A percentile compares a stretch with the other conserved stretches of the same genome.
Evolutionary conservation across 331 rosid species (phyloP).

Genomic region (Malus hybrid): DNA sequence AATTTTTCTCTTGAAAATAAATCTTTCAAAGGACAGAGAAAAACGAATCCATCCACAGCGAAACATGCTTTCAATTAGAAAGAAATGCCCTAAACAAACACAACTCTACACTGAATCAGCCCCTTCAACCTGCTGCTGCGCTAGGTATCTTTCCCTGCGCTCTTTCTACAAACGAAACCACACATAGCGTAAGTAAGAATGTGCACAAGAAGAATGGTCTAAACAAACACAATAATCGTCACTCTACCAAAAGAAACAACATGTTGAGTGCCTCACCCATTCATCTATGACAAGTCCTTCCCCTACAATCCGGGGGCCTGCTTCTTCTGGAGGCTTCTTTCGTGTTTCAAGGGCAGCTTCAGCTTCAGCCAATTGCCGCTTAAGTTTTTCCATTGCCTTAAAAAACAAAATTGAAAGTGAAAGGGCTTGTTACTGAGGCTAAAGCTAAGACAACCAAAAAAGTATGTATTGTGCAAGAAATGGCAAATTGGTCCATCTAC

Average conservation of each 20-base stretch:
- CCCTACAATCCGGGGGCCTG: constrained; percentile 64
- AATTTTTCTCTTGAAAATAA: background rate
- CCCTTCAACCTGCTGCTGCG: constrained; percentile 82
- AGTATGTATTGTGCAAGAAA: background rate
- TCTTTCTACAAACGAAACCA: constrained; percentile 56
- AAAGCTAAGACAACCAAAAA: background rate
- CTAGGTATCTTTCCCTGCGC: constrained; percentile 92
- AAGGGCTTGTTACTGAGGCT: background rate
- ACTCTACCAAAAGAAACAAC: background rate
- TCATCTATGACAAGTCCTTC: constrained; percentile 90
- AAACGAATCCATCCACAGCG: constrained; percentile 21
- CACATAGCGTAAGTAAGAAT: constrained; percentile 5
- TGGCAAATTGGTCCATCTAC: constrained; percentile 9
- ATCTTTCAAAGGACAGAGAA: background rate
- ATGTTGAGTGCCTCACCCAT: constrained; percentile 64
- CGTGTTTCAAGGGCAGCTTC: constrained; percentile 77
- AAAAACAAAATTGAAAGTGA: background rate
- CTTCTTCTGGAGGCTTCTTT: constrained; percentile 70
- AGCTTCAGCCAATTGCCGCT: constrained; percentile 76
- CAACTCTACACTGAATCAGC: constrained; percentile 47
- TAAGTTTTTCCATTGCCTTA: constrained; percentile 75
- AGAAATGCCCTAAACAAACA: constrained; percentile 14
- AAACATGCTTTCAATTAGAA: constrained; percentile 24
- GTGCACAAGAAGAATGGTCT: background rate
- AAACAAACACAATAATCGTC: background rate